Percentiles rank a stretch among this genome's conserved stretches.
Evolutionary conservation across 495 filamentous ascomycete species (phyloP).

Genomic region (Annulohypoxylon stygium): DNA sequence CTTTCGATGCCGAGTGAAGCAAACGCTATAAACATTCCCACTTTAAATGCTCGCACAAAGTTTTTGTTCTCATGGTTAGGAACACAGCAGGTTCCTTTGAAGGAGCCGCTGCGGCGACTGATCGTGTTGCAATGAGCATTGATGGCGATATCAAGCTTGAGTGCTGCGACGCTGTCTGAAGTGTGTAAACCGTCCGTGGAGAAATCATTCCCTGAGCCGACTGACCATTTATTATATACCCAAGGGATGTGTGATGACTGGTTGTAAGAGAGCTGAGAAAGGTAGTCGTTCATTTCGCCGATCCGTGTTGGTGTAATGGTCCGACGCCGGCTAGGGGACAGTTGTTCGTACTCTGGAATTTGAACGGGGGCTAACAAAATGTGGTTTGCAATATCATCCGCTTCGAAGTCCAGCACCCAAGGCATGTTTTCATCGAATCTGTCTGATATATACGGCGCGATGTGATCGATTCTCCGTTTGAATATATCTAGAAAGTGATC

Average conservation of each 20-base stretch:
- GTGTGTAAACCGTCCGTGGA: constrained; percentile 67
- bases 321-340: constrained; percentile 60
- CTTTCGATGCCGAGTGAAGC: not conserved
- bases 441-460: constrained; percentile 53
- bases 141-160: constrained; percentile 67
- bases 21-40: constrained; percentile 29
- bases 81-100: constrained; percentile 71
- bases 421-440: constrained; percentile 27
- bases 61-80: constrained; percentile 54
- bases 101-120: constrained; percentile 57
- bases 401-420: constrained; percentile 15
- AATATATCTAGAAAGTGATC: constrained; percentile 61
- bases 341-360: constrained; percentile 63
- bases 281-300: constrained; percentile 67
- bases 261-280: constrained; percentile 59
- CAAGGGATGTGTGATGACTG: constrained; percentile 64
- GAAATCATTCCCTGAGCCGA: constrained; percentile 52
- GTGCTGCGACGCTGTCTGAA: constrained; percentile 59
- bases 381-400: constrained; percentile 49
- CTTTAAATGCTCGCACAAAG: constrained; percentile 50
- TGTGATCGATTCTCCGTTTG: constrained; percentile 58
- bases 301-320: constrained; percentile 67
- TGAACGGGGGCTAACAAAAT: constrained; percentile 68
- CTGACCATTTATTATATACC: constrained; percentile 64
- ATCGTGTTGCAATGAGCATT: constrained; percentile 70